These are phyloP conservation scores for Daphne laureola DNA, from an alignment of 441 rosid species.

Conservation along the genomic window DNA sequence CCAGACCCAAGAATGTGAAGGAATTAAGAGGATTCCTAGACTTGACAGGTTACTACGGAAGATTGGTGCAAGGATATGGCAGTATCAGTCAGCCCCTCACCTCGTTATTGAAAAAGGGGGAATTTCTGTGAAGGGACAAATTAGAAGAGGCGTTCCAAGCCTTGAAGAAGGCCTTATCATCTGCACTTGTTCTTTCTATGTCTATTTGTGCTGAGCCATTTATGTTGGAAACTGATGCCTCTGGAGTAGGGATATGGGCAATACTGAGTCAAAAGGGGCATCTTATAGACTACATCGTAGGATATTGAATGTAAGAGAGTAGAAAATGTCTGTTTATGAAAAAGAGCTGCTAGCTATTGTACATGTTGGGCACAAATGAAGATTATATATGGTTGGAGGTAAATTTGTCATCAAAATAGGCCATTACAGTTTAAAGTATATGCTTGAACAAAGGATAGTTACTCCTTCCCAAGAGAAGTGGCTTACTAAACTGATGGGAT, in stretches of 20 bases:
- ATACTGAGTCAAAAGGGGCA: not conserved
- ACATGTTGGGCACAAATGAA: not conserved
- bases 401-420: not conserved
- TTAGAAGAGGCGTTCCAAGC: not conserved
- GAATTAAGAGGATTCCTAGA: slow-evolving; percentile 1
- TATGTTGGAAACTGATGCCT: not conserved
- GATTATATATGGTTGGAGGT: not conserved
- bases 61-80: not conserved
- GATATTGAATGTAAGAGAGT: not conserved
- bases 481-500: not conserved
- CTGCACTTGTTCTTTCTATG: not conserved
- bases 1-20: not conserved
- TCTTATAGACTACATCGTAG: not conserved
- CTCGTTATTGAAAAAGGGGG: not conserved
- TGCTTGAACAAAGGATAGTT: not conserved
- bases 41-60: not conserved
- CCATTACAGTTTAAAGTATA: not conserved
- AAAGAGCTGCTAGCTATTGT: not conserved
- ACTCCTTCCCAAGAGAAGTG: not conserved
- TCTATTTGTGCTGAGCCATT: not conserved
- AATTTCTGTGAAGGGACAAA: not conserved
- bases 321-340: not conserved
- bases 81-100: not conserved
- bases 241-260: not conserved
- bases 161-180: not conserved